Evolutionary conservation across 495 filamentous ascomycete species (phyloP), one percentile per base, ranked within the genome.

Genomic region (Aspergillus nidulans): DNA sequence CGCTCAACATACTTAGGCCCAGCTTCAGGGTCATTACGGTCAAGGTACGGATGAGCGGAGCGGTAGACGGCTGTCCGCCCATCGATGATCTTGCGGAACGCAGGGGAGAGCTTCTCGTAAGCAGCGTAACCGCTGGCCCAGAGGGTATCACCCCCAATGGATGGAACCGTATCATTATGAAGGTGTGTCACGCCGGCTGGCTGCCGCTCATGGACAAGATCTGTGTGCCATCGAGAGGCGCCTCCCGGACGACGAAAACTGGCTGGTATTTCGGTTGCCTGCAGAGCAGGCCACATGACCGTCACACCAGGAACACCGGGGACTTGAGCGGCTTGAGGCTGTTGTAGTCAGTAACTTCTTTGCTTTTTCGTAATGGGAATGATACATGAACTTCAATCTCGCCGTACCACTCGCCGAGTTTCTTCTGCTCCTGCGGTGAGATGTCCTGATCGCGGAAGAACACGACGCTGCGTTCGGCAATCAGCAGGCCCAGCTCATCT

Each of bases 381-480:
- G 24, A 48, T 71, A 86, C 83, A 64, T 88, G 86, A 24, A 89
- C 64, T 56, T 90, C 85, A 38, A 87, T 67, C 53, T 85, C 81
- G 0, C 86, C 86, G 61, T 75, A 88, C 56, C 78, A 79, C 61
- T 89, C 80, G 1, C 85, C 85, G 10, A 90, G 67, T 15, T 73
- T 76, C 48, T 84, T 84, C 59, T 89, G 86, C 60, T 89, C 76
- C 58, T 88, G 83, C 1, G 86, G 85, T 6, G 77, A 75, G 40
- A 91, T 71, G 50, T 89, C 84, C 60, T 91, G 87, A 56, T 88
- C 76, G 5, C 87, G 76, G 72, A 90, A 86, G 67, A 91, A 89
- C 28, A 90, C 86, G 10, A 91, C 86, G 52, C 84, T 86, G 25
- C 87, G 71, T 65, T 88, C 85, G 3, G 87, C 85, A 55, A 90